Evolutionary conservation across 148 eudicot species (phyloP).

Genomic region (Silene conica): DNA sequence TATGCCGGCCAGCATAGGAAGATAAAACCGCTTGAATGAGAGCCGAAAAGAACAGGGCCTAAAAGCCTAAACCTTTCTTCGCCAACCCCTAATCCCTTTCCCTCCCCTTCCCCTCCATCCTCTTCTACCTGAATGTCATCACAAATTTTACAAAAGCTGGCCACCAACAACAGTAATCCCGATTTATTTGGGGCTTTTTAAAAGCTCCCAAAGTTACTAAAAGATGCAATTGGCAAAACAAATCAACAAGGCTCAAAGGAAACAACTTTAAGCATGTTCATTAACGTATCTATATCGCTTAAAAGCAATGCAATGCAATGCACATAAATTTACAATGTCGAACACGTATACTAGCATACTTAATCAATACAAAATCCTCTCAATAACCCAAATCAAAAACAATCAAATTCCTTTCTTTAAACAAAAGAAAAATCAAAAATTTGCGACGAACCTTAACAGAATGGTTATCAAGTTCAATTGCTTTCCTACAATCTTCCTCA

Average conservation of each 20-base stretch:
- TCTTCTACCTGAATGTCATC: neutral
- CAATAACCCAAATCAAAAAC: neutral
- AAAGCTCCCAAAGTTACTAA: neutral
- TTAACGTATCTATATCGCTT: neutral
- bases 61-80: neutral
- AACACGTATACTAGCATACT: neutral
- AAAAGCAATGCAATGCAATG: neutral
- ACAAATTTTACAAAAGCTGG: neutral
- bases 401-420: neutral
- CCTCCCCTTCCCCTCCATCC: neutral
- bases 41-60: too few relatives aligned
- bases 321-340: neutral
- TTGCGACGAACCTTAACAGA: slow-evolving; percentile 61
- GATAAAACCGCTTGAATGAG: neutral
- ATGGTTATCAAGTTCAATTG: slow-evolving; percentile 63
- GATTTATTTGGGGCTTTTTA: neutral
- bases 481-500: slow-evolving; percentile 80
- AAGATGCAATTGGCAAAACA: neutral
- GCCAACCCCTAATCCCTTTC: neutral
- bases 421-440: neutral
- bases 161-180: neutral
- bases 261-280: neutral
- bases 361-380: neutral
- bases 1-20: too few relatives aligned
- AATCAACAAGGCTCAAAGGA: too few relatives aligned